Base-by-base conservation (phyloP, 2,329 filamentous ascomycete genomes). In the Fusarium cyanostomum region DNA sequence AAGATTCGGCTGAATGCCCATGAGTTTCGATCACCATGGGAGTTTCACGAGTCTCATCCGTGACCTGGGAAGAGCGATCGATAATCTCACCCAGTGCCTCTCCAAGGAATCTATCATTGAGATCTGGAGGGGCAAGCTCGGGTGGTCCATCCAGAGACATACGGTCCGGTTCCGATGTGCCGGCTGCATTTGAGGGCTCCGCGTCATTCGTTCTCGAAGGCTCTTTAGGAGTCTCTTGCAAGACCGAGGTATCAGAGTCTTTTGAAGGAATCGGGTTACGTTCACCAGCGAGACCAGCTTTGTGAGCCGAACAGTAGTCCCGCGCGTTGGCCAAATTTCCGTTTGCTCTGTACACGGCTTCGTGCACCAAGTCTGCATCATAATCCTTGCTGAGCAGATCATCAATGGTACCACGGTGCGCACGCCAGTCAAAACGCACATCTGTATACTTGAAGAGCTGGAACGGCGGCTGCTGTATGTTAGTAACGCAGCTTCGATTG, bases 321-420 rank as follows among this genome's bases (percentile, higher is more conserved):
- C 82, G 80, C 7, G 92, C 88, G 24, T 81, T 78, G 3, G 79
- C 74, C 5, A 77, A 69, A 50, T 84, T 84, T 53, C 92, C 92
- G 70, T 92, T 90, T 69, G 92, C 92, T 52, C 94, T 88, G 74
- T 92, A 97, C 0, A 95, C 79, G 27, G 92, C 93, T 76, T 98
- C 94, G 28, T 85, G 83, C 7, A 85, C 89, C 49, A 97, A 80
- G 11, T 86, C 85, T 38, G 84, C 79, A 16, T 87, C 81, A 41
- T 75, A 76, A 1, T 71, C 72, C 10, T 70, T 70, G 18, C 67
- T 67, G 5, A 74, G 51, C 16, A 81, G 69, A 16, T 78, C 75
- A 16, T 65, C 71, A 5, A 78, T 70, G 3, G 72, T 68, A 12
- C 52, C 58, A 5, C 71, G 71, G 46, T 74, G 67, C 8, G 64